Evolutionary conservation across 345 rosid species (phyloP), one percentile per base, ranked within the genome.

Genomic region (Corchorus capsularis): DNA sequence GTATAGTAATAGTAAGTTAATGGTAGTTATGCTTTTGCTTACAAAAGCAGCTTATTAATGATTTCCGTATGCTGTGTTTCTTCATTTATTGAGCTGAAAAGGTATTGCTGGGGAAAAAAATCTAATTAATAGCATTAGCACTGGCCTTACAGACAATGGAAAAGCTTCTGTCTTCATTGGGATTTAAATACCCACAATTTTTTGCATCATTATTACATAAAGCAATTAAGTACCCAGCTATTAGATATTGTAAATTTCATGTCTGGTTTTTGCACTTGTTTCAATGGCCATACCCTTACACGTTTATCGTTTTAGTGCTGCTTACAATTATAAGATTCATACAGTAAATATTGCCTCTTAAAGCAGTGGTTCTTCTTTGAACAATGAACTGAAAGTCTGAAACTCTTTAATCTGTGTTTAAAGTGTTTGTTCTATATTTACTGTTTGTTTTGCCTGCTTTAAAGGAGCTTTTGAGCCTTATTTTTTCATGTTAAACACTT

Each of bases 21-120:
- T 69, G 43, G 12, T 47, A 22, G 12, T 32, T 68, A 22, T 47
- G 55, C 19, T 47, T 68, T 68, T 7, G 72, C 0, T 16, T 69
- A 9, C 50, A 69, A 50, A 50, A 15, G 22, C 13, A 69, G 14
- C 32, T 5, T 53, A 53, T 53, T 53, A 35, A 17, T 70, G 61
- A 27, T 70, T 52, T 53, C 27, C 34, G 16, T 69, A 32, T 34
- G 59, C 59, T 34, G 22, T 52, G 13, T 32, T 39, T 39, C 34
- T 50, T 69, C 22, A 50, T 69, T 52, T 22, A 69, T 49, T 14
- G 57, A 69, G 20, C 20, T 69, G 43, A 34, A 69, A 49, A 32
- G 19, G 72, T 69, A 49, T 27, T 49, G 57, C 34, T 69, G 60
- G 43, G 60, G 5, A 17, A 27, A 27, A 27, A 27, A 27, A 27